Percentiles rank a stretch among this genome's conserved stretches.
Conservation (phyloP, 1,284 basidiomycete species). For the Inonotus hispidus region DNA sequence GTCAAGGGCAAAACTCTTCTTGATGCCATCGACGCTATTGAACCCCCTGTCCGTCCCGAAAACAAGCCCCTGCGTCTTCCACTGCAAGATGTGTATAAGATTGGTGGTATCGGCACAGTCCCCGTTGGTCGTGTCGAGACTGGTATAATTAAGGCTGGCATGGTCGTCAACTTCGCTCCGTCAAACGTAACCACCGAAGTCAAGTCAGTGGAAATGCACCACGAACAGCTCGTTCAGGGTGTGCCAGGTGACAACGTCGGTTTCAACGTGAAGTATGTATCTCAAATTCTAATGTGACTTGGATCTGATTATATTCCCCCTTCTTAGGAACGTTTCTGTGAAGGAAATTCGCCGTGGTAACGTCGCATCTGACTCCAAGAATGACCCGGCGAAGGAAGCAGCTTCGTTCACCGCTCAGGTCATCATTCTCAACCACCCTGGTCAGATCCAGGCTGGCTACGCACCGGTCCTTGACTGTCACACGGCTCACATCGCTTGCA, state of each 20-base stretch:
- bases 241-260: conserved; percentile 98
- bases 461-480: conserved; percentile 99
- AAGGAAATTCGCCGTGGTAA: conserved; percentile 99
- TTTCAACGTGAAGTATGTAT: conserved; percentile 87
- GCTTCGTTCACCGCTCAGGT: conserved; percentile 99
- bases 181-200: conserved; percentile 99
- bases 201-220: conserved; percentile 99
- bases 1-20: conserved; percentile 99
- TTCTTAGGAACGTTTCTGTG: conserved; percentile 95
- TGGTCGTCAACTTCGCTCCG: conserved; percentile 98
- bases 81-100: conserved; percentile 99
- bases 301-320: conserved; percentile 21
- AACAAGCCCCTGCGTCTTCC: conserved; percentile 99
- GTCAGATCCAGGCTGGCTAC: conserved; percentile 98
- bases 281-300: conserved; percentile 2
- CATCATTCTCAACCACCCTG: conserved; percentile 99
- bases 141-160: conserved; percentile 99
- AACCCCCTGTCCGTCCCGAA: conserved; percentile 93
- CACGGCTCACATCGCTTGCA: conserved; percentile 99
- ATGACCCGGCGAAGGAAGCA: conserved; percentile 99
- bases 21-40: conserved; percentile 99
- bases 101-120: conserved; percentile 99
- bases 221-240: conserved; percentile 97
- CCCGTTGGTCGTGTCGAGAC: conserved; percentile 99
- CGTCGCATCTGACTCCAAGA: conserved; percentile 99